Evolutionary conservation across 257 asterid genomes (phyloP), one percentile per base, ranked within the genome.

Genomic region (Linderniella brevidens): DNA sequence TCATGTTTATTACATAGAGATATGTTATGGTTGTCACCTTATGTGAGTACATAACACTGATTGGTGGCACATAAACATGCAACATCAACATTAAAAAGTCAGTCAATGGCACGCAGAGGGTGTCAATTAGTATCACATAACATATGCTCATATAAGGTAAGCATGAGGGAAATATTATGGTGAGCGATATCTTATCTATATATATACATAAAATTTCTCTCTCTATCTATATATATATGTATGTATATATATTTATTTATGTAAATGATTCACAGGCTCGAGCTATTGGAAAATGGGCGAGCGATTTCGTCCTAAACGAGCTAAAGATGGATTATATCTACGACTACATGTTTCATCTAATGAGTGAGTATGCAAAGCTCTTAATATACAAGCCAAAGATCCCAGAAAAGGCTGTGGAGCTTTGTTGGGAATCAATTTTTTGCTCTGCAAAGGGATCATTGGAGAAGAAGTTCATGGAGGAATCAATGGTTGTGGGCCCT

Each of bases 261-360:
- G 43, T 7, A 10, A 12, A 25, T 25, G 1, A 17, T 20, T 3
- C 43, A 38, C 61, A 71, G 79, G 84, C 72, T n/a, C 64, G 63
- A 55, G 71, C 37, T 8, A 72, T 76, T 11, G 75, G 85, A 4
- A 58, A 40, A 36, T 50, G 48, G 0, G 80, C 68, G n/a, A 66
- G 78, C 54, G 51, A 19, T 5, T 73, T 70, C 50, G 58, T 77
- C 16, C 72, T 57, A 41, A 58, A 77, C 13, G 82, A 70, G 14
- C 7, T 59, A 12, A 59, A 46, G 53, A 52, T 59, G 59, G 59
- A 52, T 7, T 39, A 52, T 17, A 35, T 57, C 6, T 48, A 57
- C 19, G 62, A 49, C 11, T 48, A 57, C 40, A 57, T 57, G 54
- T 41, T 48, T 29, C 58, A 58, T 37, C 52, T 58, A 15, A n/a